A percentile compares a stretch with the other conserved stretches of the same genome.
phyloP scores from a whole-genome alignment of 768 basidiomycete species.

The Boletus sp. region DNA sequence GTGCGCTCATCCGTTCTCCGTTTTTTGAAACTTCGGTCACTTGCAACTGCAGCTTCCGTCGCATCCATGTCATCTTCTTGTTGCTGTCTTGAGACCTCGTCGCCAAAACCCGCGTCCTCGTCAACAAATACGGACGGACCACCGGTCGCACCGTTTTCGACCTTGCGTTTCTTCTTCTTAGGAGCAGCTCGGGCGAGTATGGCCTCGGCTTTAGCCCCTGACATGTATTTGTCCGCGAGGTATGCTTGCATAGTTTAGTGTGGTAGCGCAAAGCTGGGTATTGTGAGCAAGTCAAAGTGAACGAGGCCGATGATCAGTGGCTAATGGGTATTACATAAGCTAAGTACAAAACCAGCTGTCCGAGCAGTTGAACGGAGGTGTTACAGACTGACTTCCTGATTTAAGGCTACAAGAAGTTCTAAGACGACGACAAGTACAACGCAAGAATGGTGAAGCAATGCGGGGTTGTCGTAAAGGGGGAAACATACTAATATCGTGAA shows the following conservation, averaged over 20 bases:
- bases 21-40: slow-evolving; percentile 76
- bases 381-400: neutral
- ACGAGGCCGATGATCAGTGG: neutral
- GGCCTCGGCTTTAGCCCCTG: slow-evolving; percentile 93
- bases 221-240: slow-evolving; percentile 91
- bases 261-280: neutral
- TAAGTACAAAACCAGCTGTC: neutral
- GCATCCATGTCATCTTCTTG: slow-evolving; percentile 53
- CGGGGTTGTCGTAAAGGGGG: neutral
- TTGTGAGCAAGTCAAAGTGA: neutral
- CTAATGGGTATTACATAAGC: slow-evolving; percentile 2
- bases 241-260: slow-evolving; percentile 63
- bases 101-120: slow-evolving; percentile 71
- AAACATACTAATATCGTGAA: neutral
- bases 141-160: slow-evolving; percentile 21
- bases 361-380: neutral
- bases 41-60: slow-evolving; percentile 64
- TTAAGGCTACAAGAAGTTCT: neutral
- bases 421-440: neutral
- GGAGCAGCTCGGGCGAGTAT: slow-evolving; percentile 67
- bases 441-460: neutral
- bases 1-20: slow-evolving; percentile 55
- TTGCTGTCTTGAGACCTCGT: slow-evolving; percentile 42
- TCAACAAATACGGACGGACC: slow-evolving; percentile 47
- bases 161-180: slow-evolving; percentile 69